These are phyloP conservation scores for Polyporus tsugae DNA, from an alignment of 1,284 basidiomycete genomes.

Conservation along the genomic window DNA sequence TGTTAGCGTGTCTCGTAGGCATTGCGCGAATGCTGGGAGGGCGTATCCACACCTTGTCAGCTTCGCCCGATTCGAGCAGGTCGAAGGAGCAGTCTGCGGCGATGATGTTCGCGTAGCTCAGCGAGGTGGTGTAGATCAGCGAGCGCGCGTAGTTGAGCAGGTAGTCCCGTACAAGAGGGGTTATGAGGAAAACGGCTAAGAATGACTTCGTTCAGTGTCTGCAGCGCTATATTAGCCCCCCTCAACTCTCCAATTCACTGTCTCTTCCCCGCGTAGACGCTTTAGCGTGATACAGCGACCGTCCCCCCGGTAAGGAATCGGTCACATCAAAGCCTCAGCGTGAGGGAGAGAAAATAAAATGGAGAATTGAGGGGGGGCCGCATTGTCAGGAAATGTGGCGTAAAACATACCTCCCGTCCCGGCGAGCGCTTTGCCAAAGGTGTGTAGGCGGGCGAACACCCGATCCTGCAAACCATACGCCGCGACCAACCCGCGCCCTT, in stretches of 20 bases:
- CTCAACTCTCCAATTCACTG: too few species aligned
- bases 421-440: conserved; percentile 77
- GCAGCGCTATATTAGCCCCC: conserved; percentile 7
- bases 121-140: conserved; percentile 89
- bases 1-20: conserved; percentile 33
- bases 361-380: too few species aligned
- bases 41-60: conserved; percentile 53
- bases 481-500: conserved; percentile 76
- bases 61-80: conserved; percentile 74
- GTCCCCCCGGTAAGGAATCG: conserved; percentile 49
- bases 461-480: conserved; percentile 67
- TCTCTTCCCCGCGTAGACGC: too few species aligned
- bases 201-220: neutral
- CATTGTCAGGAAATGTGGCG: too few species aligned
- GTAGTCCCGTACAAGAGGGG: conserved; percentile 79
- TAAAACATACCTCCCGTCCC: conserved; percentile 39
- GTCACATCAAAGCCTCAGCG: too few species aligned
- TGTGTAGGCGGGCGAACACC: conserved; percentile 72
- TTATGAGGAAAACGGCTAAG: conserved; percentile 83
- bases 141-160: conserved; percentile 94
- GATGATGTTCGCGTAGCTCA: conserved; percentile 79
- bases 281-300: too few species aligned
- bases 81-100: conserved; percentile 83
- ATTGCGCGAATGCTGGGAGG: conserved; percentile 17
- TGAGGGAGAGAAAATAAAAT: too few species aligned